These are phyloP conservation scores for Penicillium pulvis DNA, from an alignment of 495 filamentous ascomycete species.

Conservation along the genomic window DNA sequence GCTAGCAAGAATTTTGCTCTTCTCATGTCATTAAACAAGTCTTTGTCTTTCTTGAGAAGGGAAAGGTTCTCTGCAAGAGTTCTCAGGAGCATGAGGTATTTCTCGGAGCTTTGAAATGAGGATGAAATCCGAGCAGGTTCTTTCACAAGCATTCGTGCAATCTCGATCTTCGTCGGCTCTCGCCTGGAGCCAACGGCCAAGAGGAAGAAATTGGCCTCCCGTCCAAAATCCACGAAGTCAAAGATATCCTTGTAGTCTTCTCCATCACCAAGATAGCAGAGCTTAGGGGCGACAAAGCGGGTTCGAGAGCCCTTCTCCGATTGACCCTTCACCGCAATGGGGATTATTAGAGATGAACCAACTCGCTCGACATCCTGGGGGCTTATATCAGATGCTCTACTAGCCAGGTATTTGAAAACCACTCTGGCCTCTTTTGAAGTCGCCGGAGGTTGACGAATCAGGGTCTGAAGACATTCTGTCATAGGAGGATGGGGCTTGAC, in stretches of 20 bases:
- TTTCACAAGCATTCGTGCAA: slow-evolving; percentile 73
- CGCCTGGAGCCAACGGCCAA: slow-evolving; percentile 83
- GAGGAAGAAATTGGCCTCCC: slow-evolving; percentile 84
- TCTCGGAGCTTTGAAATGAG: slow-evolving; percentile 75
- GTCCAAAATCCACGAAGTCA: slow-evolving; percentile 93
- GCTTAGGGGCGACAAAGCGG: slow-evolving; percentile 60
- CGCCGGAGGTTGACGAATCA: slow-evolving; percentile 70
- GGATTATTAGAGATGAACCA: slow-evolving; percentile 67
- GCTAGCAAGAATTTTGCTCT: slow-evolving; percentile 76
- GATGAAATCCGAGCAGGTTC: slow-evolving; percentile 81
- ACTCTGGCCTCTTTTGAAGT: slow-evolving; percentile 63
- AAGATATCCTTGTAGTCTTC: slow-evolving; percentile 86
- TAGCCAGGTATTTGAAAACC: slow-evolving; percentile 81
- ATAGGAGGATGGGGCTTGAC: slow-evolving; percentile 80
- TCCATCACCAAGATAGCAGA: slow-evolving; percentile 76
- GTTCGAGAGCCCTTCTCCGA: slow-evolving; percentile 35
- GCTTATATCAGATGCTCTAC: slow-evolving; percentile 69
- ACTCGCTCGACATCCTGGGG: slow-evolving; percentile 60
- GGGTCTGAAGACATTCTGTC: slow-evolving; percentile 65
- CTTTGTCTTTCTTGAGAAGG: slow-evolving; percentile 73
- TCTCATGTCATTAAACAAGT: slow-evolving; percentile 74
- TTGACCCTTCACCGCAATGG: slow-evolving; percentile 52
- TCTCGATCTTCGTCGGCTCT: slow-evolving; percentile 82
- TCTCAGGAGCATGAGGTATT: slow-evolving; percentile 79
- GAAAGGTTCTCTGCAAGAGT: slow-evolving; percentile 70